phyloP scores from a whole-genome alignment of 108 stramenopile species.

The Skeletonema costatum region DNA sequence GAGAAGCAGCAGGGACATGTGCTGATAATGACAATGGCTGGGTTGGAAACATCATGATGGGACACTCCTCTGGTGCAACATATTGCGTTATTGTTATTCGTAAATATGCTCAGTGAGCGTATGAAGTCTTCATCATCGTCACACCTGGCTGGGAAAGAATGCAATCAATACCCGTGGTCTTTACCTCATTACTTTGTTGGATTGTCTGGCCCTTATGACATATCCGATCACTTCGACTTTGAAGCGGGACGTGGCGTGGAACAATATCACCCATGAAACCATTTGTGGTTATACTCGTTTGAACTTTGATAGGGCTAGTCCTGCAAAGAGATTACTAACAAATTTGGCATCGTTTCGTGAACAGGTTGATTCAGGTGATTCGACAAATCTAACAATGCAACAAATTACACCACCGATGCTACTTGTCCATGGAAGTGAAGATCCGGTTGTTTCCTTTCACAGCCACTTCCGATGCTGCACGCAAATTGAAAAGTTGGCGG shows the following conservation, averaged over 20 bases:
- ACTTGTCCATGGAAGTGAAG: slow-evolving; percentile 84
- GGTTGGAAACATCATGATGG: slow-evolving; percentile 62
- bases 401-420: slow-evolving; percentile 46
- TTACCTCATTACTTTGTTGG: slow-evolving; percentile 60
- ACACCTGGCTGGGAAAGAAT: not conserved
- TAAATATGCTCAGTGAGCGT: slow-evolving; percentile 44
- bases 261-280: slow-evolving; percentile 84
- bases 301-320: slow-evolving; percentile 61
- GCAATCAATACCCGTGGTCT: not conserved
- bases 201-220: slow-evolving; percentile 77
- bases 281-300: slow-evolving; percentile 58
- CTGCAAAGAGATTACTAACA: slow-evolving; percentile 46
- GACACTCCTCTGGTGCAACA: slow-evolving; percentile 86
- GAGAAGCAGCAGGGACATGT: slow-evolving; percentile 10
- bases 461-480: slow-evolving; percentile 70
- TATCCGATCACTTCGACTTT: slow-evolving; percentile 84
- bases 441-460: slow-evolving; percentile 85
- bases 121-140: slow-evolving; percentile 6
- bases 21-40: slow-evolving; percentile 15
- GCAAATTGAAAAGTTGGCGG: slow-evolving; percentile 62
- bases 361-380: not conserved
- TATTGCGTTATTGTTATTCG: slow-evolving; percentile 60
- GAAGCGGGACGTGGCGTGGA: slow-evolving; percentile 86
- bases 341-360: slow-evolving; percentile 14
- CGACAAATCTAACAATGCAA: not conserved